Base-by-base conservation (phyloP, 2,329 filamentous ascomycete genomes). In the Podosphaera aphanis region DNA sequence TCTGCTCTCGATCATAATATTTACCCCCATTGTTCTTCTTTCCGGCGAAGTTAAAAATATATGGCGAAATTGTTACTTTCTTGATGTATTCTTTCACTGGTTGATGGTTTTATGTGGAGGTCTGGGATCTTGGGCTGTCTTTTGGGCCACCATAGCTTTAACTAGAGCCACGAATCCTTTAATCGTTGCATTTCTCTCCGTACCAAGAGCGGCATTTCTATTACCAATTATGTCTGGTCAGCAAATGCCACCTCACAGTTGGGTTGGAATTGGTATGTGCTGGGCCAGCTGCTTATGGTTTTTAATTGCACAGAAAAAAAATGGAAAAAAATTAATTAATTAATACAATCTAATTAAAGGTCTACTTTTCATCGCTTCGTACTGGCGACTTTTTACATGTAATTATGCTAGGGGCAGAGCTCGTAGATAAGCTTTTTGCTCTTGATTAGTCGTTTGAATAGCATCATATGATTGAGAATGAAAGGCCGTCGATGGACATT, bases 1-100 rank as follows among this genome's bases (percentile, higher is more conserved):
- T 2, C 51, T 67, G 2, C 59, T 71, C 21, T 65, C 66, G 2
- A 62, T 71, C 37, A 50, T 66, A 25, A 55, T 70, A 2, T 62
- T 70, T 36, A 60, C 64, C 1, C 68, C 68, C 1, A 61, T 70
- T 38, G 62, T 69, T 18, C 53, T 70, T 21, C 49, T 71, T 16
- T 67, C 64, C 1, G 68, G 68, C 27, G 68, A 71, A 45, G 51
- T 69, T 2, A 54, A 57, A 4, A 61, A 66, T 46, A 69, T 72
- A 29, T 60, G 60, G 45, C 63, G 65, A 16, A 70, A 71, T 49
- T 69, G 69, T 46, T 69, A 70, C 46, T 66, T 70, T 56, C 61
- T 71, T 10, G 68, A 71, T 47, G 65, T 70, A 1, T 66, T 67
- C 2, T 72, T 67, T 55, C 70, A 70, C 58, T 71, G 68, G 68